Percentiles rank a stretch among this genome's conserved stretches.
Conservation (phyloP, 495 filamentous ascomycete species). For the Hyaloscypha hepaticicola region DNA sequence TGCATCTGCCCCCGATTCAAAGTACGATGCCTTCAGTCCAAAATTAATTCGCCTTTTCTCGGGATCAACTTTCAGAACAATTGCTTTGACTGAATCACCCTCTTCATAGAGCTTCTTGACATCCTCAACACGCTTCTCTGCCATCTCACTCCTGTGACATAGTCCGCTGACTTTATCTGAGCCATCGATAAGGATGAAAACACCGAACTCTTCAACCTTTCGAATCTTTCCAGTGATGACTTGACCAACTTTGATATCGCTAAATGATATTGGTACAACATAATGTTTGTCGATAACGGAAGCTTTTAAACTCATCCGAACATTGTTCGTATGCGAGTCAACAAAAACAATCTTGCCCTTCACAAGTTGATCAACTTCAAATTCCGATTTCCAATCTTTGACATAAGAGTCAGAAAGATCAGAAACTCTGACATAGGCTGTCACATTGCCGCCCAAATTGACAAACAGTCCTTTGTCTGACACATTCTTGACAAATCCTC, state of each 20-base stretch:
- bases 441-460: slow-evolving; percentile 72
- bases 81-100: slow-evolving; percentile 89
- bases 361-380: slow-evolving; percentile 82
- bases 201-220: slow-evolving; percentile 91
- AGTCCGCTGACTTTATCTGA: slow-evolving; percentile 86
- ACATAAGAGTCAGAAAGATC: slow-evolving; percentile 88
- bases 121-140: slow-evolving; percentile 74
- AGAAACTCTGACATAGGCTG: slow-evolving; percentile 75
- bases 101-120: slow-evolving; percentile 80
- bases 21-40: slow-evolving; percentile 89
- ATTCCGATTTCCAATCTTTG: slow-evolving; percentile 94
- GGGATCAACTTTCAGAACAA: slow-evolving; percentile 72
- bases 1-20: slow-evolving; percentile 59
- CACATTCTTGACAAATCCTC: slow-evolving; percentile 87
- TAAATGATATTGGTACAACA: slow-evolving; percentile 63
- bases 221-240: slow-evolving; percentile 83
- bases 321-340: slow-evolving; percentile 60
- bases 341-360: slow-evolving; percentile 77
- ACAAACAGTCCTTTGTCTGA: slow-evolving; percentile 86
- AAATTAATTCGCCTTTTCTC: slow-evolving; percentile 77
- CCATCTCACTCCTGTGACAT: slow-evolving; percentile 88
- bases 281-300: slow-evolving; percentile 80
- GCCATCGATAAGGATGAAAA: slow-evolving; percentile 85
- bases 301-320: slow-evolving; percentile 83
- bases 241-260: slow-evolving; percentile 74